These are phyloP conservation scores for Colletotrichum spinosum DNA, from an alignment of 2,329 filamentous ascomycete species.

Conservation along the genomic window DNA sequence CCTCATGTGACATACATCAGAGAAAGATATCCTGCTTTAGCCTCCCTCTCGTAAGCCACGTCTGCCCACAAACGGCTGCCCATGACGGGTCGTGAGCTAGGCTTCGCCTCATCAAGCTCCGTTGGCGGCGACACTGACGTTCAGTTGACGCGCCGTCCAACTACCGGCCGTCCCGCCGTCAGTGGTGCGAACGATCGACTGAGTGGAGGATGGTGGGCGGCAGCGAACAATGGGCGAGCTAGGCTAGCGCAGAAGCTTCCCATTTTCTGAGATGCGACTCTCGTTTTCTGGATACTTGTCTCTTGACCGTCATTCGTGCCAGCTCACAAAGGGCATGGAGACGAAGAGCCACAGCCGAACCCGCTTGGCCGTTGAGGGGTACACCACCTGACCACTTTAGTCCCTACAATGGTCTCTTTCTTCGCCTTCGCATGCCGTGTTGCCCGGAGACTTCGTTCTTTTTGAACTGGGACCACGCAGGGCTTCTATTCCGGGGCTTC, in stretches of 20 bases:
- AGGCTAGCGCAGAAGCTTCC: background rate
- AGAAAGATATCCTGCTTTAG: background rate
- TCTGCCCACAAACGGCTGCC: constrained; percentile 22
- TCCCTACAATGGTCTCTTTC: constrained; percentile 11
- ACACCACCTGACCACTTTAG: constrained; percentile 28
- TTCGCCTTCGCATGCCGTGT: constrained; percentile 17
- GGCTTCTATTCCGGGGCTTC: constrained; percentile 18
- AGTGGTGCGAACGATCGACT: constrained; percentile 23
- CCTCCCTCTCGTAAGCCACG: background rate
- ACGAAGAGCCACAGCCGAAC: constrained; percentile 5
- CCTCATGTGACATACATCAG: background rate
- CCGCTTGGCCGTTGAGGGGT: constrained; percentile 12
- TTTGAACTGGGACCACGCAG: constrained; percentile 5
- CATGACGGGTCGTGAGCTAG: constrained; percentile 22
- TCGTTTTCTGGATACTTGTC: background rate
- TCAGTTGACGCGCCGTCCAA: constrained; percentile 16
- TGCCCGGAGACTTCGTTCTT: background rate
- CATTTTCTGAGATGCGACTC: background rate
- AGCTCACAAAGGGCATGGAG: constrained; percentile 10
- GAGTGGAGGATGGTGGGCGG: background rate
- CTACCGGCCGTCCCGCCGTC: constrained; percentile 26
- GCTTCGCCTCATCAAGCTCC: background rate
- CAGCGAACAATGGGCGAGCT: constrained; percentile 10
- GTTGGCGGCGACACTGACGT: constrained; percentile 17
- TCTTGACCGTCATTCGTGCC: background rate